These are phyloP conservation scores for Backusella tuberculispora DNA, from an alignment of 192 early-diverging fungal genomes.

Conservation along the genomic window DNA sequence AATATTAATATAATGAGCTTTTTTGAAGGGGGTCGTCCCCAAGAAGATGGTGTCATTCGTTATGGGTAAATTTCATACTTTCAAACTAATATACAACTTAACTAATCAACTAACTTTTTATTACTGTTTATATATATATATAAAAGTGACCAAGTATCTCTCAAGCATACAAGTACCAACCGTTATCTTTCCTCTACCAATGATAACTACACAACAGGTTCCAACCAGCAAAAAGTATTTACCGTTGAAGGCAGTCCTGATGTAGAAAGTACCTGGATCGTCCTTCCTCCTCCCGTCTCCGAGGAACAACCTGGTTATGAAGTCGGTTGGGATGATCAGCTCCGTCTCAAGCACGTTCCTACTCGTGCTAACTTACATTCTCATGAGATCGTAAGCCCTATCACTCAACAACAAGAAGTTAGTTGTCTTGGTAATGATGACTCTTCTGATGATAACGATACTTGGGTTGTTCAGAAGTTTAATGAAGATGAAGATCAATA, in stretches of 20 bases:
- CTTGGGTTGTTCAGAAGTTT: conserved; percentile 48
- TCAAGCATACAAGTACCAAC: conserved; percentile 58
- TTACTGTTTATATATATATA: background rate
- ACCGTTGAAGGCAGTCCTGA: conserved; percentile 47
- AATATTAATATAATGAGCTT: background rate
- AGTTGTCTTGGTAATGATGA: conserved; percentile 57
- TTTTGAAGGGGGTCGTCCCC: background rate
- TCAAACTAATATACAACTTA: background rate
- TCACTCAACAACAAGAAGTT: conserved; percentile 61
- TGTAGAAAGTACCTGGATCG: conserved; percentile 56
- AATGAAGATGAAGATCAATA: background rate
- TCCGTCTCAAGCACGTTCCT: conserved; percentile 54
- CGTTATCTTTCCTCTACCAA: conserved; percentile 51
- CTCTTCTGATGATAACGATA: conserved; percentile 58
- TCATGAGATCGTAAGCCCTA: conserved; percentile 52
- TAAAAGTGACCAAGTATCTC: conserved; percentile 44
- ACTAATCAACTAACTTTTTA: background rate
- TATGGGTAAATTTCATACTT: conserved; percentile 1
- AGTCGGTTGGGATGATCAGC: conserved; percentile 49
- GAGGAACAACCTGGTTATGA: conserved; percentile 50
- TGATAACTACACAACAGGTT: conserved; percentile 52
- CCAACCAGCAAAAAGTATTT: conserved; percentile 58
- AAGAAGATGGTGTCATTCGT: conserved; percentile 17
- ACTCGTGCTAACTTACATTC: conserved; percentile 60
- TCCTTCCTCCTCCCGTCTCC: conserved; percentile 52